phyloP scores from a whole-genome alignment of 2,329 filamentous ascomycete genomes.

The Purpureocillium takamizusanense region DNA sequence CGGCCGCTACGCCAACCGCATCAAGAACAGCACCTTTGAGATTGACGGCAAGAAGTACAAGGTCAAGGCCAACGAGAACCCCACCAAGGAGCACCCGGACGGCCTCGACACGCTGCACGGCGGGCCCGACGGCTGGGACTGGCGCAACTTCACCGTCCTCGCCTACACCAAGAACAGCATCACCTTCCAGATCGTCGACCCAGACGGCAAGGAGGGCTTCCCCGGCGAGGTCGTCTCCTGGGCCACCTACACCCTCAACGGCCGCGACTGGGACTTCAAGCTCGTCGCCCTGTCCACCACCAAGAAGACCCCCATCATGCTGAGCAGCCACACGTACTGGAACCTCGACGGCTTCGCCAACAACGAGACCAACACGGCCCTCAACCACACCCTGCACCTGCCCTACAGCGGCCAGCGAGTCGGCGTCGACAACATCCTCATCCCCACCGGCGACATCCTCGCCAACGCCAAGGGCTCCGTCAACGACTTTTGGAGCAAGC shows the following conservation, averaged over 20 bases:
- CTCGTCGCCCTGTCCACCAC: slow-evolving; percentile 64
- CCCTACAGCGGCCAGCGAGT: slow-evolving; percentile 65
- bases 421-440: slow-evolving; percentile 59
- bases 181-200: slow-evolving; percentile 66
- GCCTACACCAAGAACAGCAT: slow-evolving; percentile 57
- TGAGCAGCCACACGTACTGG: slow-evolving; percentile 70
- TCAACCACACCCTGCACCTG: slow-evolving; percentile 66
- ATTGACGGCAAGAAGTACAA: slow-evolving; percentile 56
- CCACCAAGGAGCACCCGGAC: slow-evolving; percentile 35
- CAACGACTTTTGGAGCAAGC: slow-evolving; percentile 73
- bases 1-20: slow-evolving; percentile 72
- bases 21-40: slow-evolving; percentile 65
- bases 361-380: slow-evolving; percentile 52
- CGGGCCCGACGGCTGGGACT: slow-evolving; percentile 66
- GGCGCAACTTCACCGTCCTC: slow-evolving; percentile 68
- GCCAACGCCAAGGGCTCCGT: slow-evolving; percentile 57
- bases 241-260: slow-evolving; percentile 62
- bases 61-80: slow-evolving; percentile 55
- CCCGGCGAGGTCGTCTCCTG: slow-evolving; percentile 68
- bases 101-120: slow-evolving; percentile 61
- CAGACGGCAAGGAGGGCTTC: slow-evolving; percentile 67
- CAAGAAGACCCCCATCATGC: slow-evolving; percentile 75
- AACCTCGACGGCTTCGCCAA: slow-evolving; percentile 75
- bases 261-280: slow-evolving; percentile 61
- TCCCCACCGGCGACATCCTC: slow-evolving; percentile 70